These are phyloP conservation scores for Strigomonas culicis DNA, from an alignment of 208 protist genomes.

Conservation along the genomic window DNA sequence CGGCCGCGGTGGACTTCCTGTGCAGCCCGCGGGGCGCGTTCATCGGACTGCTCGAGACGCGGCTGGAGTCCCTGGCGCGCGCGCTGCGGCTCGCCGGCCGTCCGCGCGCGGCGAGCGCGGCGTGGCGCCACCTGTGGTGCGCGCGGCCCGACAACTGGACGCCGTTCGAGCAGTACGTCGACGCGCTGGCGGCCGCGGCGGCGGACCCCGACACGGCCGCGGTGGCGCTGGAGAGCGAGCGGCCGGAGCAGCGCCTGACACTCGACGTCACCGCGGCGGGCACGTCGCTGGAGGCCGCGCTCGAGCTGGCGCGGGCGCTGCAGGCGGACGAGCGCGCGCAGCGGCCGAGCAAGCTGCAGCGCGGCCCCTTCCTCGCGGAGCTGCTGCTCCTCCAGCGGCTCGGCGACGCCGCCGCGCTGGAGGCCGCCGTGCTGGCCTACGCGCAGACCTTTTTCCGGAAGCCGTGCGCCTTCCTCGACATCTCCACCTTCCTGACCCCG, in stretches of 20 bases:
- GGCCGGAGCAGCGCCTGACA: slow-evolving; percentile 18
- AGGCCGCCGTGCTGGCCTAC: slow-evolving; percentile 49
- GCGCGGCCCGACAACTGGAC: slow-evolving; percentile 78
- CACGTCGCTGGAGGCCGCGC: slow-evolving; percentile 38
- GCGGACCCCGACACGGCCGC: slow-evolving; percentile 9
- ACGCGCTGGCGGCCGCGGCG: slow-evolving; percentile 29
- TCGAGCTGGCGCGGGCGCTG: slow-evolving; percentile 39
- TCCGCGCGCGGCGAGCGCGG: slow-evolving; percentile 42
- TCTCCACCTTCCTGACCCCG: slow-evolving; percentile 73
- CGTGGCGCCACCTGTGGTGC: slow-evolving; percentile 54
- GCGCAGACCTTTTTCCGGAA: slow-evolving; percentile 67
- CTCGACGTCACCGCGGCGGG: slow-evolving; percentile 29
- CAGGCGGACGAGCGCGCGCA: slow-evolving; percentile 21
- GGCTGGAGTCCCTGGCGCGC: slow-evolving; percentile 63
- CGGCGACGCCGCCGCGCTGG: slow-evolving; percentile 20
- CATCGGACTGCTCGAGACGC: slow-evolving; percentile 66
- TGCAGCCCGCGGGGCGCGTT: slow-evolving; percentile 44
- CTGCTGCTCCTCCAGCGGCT: slow-evolving; percentile 52
- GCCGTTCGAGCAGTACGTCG: slow-evolving; percentile 55
- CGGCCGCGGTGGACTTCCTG: slow-evolving; percentile 56
- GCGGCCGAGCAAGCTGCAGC: slow-evolving; percentile 34
- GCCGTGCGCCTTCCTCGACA: slow-evolving; percentile 78
- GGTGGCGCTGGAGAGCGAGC: slow-evolving; percentile 27
- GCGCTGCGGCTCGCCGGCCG: slow-evolving; percentile 41
- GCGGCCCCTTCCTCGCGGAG: slow-evolving; percentile 80